Evolutionary conservation across 345 rosid genomes (phyloP), one percentile per base, ranked within the genome.

Genomic region (Euphorbia tirucalli): DNA sequence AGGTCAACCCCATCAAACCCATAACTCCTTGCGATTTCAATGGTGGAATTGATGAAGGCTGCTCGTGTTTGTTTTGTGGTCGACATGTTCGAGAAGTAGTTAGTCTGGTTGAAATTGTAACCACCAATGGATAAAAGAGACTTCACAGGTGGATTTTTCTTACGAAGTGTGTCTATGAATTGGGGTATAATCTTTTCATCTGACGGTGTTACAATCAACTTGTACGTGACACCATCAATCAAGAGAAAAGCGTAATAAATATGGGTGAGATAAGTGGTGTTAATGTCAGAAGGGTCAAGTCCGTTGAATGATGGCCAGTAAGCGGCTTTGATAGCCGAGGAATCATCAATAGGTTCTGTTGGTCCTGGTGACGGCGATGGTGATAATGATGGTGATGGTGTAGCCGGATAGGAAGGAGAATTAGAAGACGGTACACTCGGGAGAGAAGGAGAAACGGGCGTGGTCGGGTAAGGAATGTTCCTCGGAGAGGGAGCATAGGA

Each of bases 121-220:
- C 91, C 85, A 22, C 89, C 89, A 0, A 85, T 74, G 21, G 88
- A 76, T 5, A 87, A 35, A 2, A 85, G 56, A 16, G 77, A 74
- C 37, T 76, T 80, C 18, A 75, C 83, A 0, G 79, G 73, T 0
- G 64, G 78, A 71, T 63, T 67, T 65, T 13, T 56, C 25, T 37
- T 27, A 8, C 75, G 83, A 13, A 83, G 71, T 5, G 71, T 28
- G 44, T 19, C 3, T 2, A 70, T 74, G 39, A 85, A 71, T 25
- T 71, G 70, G 11, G 77, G 81, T 57, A 85, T 61, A 30, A 65
- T 43, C 43, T 50, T 15, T 58, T 75, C 76, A 71, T 83, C 84
- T 5, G 59, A 69, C 8, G 60, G 69, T 1, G 85, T 83, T n/a
- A 81, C 57, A 4, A 68, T 57, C 60, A 81, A 78, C 32, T 69